Evolutionary conservation across 2,329 filamentous ascomycete genomes (phyloP).

Genomic region (Chrysoporthe puriensis): DNA sequence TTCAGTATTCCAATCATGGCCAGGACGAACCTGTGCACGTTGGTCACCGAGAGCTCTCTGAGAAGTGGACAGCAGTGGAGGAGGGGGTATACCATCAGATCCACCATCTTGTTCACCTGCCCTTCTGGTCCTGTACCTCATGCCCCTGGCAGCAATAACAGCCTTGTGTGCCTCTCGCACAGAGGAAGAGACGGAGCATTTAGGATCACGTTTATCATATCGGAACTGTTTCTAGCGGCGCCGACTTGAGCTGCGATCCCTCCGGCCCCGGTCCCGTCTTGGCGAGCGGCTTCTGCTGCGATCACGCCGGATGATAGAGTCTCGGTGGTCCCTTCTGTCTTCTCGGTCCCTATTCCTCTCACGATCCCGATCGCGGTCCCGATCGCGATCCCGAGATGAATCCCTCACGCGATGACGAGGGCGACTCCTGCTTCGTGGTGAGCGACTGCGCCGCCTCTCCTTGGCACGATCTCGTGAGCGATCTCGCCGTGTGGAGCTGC

Average conservation of each 20-base stretch:
- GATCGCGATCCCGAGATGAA: constrained; percentile 34
- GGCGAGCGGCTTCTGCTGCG: constrained; percentile 20
- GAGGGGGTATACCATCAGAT: constrained; percentile 4
- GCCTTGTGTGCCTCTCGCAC: background rate
- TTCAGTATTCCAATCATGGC: background rate
- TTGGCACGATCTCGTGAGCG: constrained; percentile 26
- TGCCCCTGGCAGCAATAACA: background rate
- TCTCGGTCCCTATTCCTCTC: constrained; percentile 38
- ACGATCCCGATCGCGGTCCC: constrained; percentile 39
- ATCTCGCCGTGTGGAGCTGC: constrained; percentile 18
- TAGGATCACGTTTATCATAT: background rate
- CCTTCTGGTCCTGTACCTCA: background rate
- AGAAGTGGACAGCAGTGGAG: background rate
- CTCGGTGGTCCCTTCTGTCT: constrained; percentile 38
- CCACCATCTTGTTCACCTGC: background rate
- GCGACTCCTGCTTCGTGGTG: constrained; percentile 37
- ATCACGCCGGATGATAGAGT: constrained; percentile 38
- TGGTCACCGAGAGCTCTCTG: constrained; percentile 6
- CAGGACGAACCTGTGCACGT: constrained; percentile 11
- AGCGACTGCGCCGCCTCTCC: constrained; percentile 29
- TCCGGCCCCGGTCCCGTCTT: constrained; percentile 24
- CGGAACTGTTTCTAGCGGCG: constrained; percentile 25
- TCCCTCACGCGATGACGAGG: constrained; percentile 39
- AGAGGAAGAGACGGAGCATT: background rate
- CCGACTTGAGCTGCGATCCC: constrained; percentile 28